Evolutionary conservation across 768 basidiomycete genomes (phyloP).

Genomic region (Kwoniella sp.): DNA sequence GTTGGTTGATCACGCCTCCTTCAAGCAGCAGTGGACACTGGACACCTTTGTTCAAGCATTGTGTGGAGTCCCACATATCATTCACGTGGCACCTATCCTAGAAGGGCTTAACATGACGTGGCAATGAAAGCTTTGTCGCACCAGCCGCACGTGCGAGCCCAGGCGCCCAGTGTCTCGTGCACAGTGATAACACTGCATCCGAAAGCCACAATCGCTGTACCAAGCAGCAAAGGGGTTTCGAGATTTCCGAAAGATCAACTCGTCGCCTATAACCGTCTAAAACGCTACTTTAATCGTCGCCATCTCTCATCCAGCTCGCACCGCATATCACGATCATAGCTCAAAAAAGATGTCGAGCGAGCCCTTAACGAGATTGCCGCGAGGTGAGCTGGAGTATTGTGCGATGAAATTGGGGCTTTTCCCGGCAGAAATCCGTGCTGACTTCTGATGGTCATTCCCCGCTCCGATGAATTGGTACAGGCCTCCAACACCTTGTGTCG

Average conservation of each 20-base stretch:
- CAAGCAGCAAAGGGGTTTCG: neutral
- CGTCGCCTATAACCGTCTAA: too few species aligned
- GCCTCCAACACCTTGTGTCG: constrained; percentile 20
- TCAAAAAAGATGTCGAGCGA: constrained; percentile 18
- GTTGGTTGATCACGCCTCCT: too few species aligned
- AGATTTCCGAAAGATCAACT: constrained; percentile 2
- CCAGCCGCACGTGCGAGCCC: too few species aligned
- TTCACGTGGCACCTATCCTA: too few species aligned
- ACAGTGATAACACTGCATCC: neutral
- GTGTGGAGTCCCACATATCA: neutral
- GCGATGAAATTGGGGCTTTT: neutral
- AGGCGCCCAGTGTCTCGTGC: too few species aligned
- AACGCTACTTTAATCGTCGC: neutral
- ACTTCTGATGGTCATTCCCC: neutral
- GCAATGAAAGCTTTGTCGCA: too few species aligned
- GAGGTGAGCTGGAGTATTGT: constrained; percentile 13
- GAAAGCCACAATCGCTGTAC: neutral
- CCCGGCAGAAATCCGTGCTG: neutral
- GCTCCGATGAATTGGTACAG: neutral
- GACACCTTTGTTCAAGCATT: constrained; percentile 1
- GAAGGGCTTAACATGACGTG: neutral
- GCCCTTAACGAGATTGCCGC: constrained; percentile 27
- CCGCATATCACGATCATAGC: too few species aligned
- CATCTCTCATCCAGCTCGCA: neutral
- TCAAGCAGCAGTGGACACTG: too few species aligned